Evolutionary conservation across 1,284 basidiomycete genomes (phyloP).

Genomic region (Apiotrichum brassicae): DNA sequence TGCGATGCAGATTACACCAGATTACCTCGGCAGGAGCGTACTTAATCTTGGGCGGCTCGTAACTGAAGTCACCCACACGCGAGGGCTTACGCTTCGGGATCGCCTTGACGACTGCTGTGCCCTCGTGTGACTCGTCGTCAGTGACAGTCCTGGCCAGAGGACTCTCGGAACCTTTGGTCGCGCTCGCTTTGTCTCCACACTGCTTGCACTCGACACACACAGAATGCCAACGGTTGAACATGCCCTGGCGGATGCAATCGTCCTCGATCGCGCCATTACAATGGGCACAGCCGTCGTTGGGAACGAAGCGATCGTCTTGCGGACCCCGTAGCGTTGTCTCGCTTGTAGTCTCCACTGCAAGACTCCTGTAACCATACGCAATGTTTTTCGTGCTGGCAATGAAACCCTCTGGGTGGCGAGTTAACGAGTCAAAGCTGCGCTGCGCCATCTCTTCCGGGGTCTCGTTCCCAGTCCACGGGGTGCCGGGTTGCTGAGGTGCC

Average conservation of each 20-base stretch:
- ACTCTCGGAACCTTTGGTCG: slow-evolving; percentile 19
- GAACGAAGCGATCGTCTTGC: slow-evolving; percentile 38
- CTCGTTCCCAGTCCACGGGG: slow-evolving; percentile 18
- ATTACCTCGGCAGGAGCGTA: slow-evolving; percentile 45
- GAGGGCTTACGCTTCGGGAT: slow-evolving; percentile 55
- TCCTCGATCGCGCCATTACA: slow-evolving; percentile 92
- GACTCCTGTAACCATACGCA: slow-evolving; percentile 75
- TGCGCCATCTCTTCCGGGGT: slow-evolving; percentile 36
- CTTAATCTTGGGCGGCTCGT: slow-evolving; percentile 52
- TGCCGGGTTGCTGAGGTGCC: slow-evolving; percentile 8
- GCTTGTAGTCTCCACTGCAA: slow-evolving; percentile 73
- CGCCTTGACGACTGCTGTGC: neutral
- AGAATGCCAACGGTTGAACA: slow-evolving; percentile 94
- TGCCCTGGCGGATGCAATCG: slow-evolving; percentile 87
- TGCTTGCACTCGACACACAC: slow-evolving; percentile 75
- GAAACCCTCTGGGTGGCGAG: slow-evolving; percentile 38
- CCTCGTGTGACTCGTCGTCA: slow-evolving; percentile 21
- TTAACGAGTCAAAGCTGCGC: slow-evolving; percentile 37
- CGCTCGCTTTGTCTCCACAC: slow-evolving; percentile 71
- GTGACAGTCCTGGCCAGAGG: slow-evolving; percentile 1
- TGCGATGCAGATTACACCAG: slow-evolving; percentile 72
- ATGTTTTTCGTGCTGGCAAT: slow-evolving; percentile 66
- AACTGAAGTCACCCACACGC: slow-evolving; percentile 68
- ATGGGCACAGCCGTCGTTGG: slow-evolving; percentile 77
- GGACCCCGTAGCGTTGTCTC: slow-evolving; percentile 65